phyloP scores from a whole-genome alignment of 108 stramenopile species.

The Nannochloropsis salina region DNA sequence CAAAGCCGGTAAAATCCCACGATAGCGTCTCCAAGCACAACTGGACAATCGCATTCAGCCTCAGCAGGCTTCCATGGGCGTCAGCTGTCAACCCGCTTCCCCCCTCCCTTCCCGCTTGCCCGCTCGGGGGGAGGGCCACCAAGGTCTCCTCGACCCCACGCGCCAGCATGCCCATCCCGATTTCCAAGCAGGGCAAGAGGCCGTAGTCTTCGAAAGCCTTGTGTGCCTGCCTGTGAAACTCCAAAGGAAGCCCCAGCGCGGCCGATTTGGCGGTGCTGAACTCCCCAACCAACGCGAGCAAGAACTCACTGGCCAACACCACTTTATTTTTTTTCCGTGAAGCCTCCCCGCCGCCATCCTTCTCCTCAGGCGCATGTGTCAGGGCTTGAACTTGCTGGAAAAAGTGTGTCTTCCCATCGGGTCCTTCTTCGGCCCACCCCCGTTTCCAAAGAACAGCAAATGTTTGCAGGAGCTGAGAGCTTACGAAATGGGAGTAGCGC shows the following conservation, averaged over 20 bases:
- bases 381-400: not conserved
- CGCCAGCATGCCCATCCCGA: not conserved
- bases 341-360: not conserved
- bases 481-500: not conserved
- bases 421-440: not conserved
- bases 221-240: not conserved
- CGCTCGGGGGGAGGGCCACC: not conserved
- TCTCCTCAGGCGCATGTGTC: not conserved
- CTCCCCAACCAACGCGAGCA: not conserved
- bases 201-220: not conserved
- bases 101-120: not conserved
- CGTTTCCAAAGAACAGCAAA: not conserved
- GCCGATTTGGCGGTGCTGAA: slow-evolving; percentile 19
- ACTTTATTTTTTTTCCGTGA: not conserved
- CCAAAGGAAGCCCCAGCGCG: not conserved
- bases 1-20: slow-evolving; percentile 6
- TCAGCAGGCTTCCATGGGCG: not conserved
- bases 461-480: not conserved
- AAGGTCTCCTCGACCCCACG: not conserved
- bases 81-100: not conserved
- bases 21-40: slow-evolving; percentile 10
- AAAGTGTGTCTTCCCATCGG: not conserved
- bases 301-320: not conserved
- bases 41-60: not conserved
- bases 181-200: not conserved